phyloP scores from a whole-genome alignment of 2,329 filamentous ascomycete genomes.

The Cladophialophora immunda region DNA sequence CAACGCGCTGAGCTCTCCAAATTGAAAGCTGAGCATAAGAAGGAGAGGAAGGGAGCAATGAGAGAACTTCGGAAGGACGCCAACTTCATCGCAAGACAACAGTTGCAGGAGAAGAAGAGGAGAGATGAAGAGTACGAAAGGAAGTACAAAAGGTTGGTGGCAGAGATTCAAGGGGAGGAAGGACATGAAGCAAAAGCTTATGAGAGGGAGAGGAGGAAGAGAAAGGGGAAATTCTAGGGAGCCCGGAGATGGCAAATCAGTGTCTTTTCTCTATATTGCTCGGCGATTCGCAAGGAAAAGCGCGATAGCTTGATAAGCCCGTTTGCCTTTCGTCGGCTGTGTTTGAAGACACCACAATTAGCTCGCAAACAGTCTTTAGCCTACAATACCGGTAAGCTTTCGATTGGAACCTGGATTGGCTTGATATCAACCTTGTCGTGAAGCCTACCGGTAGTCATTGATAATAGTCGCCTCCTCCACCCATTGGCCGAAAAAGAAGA shows the following conservation, averaged over 20 bases:
- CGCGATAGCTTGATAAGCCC: background rate
- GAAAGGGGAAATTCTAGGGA: slow-evolving; percentile 68
- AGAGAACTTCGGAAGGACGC: slow-evolving; percentile 94
- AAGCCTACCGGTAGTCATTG: background rate
- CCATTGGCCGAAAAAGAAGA: background rate
- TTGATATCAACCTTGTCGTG: background rate
- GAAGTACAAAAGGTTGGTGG: slow-evolving; percentile 90
- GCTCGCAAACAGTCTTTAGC: background rate
- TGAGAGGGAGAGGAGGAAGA: slow-evolving; percentile 80
- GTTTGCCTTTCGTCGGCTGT: background rate
- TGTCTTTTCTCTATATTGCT: background rate
- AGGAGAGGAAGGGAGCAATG: slow-evolving; percentile 93
- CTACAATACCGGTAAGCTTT: background rate
- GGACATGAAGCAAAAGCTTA: slow-evolving; percentile 86
- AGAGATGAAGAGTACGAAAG: slow-evolving; percentile 93
- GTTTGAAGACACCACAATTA: background rate
- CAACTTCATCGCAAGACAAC: slow-evolving; percentile 90
- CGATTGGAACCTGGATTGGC: background rate
- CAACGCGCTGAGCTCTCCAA: slow-evolving; percentile 86
- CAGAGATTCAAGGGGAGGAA: slow-evolving; percentile 95
- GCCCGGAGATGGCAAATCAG: slow-evolving; percentile 32
- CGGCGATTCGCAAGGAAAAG: background rate
- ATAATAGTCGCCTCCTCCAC: background rate
- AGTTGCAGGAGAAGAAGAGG: slow-evolving; percentile 90
- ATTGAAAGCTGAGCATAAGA: slow-evolving; percentile 89